phyloP scores from a whole-genome alignment of 345 rosid species.

The Eucalyptus decipiens region DNA sequence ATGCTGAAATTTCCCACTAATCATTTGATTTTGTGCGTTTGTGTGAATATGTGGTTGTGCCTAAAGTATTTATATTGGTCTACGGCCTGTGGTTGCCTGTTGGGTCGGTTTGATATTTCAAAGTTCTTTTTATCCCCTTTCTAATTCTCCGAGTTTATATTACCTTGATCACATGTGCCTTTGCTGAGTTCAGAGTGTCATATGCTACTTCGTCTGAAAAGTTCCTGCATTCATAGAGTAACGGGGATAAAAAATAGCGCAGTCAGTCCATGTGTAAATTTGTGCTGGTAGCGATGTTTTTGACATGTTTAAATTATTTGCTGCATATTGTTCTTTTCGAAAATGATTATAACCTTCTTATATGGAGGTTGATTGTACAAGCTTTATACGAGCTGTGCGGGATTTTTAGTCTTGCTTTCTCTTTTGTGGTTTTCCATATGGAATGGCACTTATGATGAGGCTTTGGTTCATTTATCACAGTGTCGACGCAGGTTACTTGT shows the following conservation, averaged over 20 bases:
- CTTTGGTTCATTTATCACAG: not conserved
- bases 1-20: not conserved
- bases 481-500: not conserved
- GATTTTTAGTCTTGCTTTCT: not conserved
- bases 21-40: not conserved
- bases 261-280: not conserved
- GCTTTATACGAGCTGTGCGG: not conserved
- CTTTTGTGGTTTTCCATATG: not conserved
- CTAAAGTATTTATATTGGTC: not conserved
- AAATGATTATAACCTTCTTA: not conserved
- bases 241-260: not conserved
- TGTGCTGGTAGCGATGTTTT: not conserved
- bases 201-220: not conserved
- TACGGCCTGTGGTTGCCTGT: not conserved
- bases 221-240: not conserved
- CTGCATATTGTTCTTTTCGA: not conserved
- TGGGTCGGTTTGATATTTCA: not conserved
- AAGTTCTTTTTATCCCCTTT: not conserved
- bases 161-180: not conserved
- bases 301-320: not conserved
- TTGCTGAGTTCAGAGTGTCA: not conserved
- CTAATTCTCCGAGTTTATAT: not conserved
- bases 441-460: not conserved
- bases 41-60: not conserved
- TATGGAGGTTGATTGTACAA: not conserved